Evolutionary conservation across 352 stramenopile genomes (phyloP).

Genomic region (Phytophthora quininea): DNA sequence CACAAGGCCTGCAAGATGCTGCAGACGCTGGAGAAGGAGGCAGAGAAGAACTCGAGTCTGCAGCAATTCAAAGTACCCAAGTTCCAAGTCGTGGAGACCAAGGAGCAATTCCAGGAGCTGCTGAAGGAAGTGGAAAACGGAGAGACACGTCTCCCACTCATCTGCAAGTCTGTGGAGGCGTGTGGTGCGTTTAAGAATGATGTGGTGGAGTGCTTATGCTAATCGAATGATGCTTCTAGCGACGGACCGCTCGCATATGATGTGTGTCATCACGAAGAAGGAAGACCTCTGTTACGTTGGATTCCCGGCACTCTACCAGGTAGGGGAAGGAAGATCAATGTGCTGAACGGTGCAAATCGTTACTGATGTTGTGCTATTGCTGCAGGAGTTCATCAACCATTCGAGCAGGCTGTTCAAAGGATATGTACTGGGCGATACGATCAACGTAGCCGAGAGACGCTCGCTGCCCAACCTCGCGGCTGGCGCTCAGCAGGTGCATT

Average conservation of each 20-base stretch:
- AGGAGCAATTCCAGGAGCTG: conserved; percentile 46
- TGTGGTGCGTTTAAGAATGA: conserved; percentile 54
- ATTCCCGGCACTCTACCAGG: conserved; percentile 74
- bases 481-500: conserved; percentile 65
- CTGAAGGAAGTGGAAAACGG: conserved; percentile 43
- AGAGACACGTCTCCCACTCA: conserved; percentile 61
- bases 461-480: conserved; percentile 76
- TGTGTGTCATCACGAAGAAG: conserved; percentile 78
- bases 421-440: conserved; percentile 79
- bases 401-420: conserved; percentile 81
- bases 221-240: conserved; percentile 33
- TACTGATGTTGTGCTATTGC: neutral
- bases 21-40: conserved; percentile 19
- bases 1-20: conserved; percentile 66
- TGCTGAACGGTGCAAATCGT: neutral
- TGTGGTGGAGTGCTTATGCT: neutral
- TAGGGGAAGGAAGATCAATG: conserved; percentile 7
- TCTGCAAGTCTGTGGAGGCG: conserved; percentile 86
- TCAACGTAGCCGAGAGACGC: conserved; percentile 75
- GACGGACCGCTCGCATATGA: conserved; percentile 82
- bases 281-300: conserved; percentile 64
- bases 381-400: conserved; percentile 85
- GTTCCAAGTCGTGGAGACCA: conserved; percentile 52
- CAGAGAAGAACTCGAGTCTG: neutral
- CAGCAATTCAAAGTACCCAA: conserved; percentile 56